Base-by-base conservation (phyloP, 2,329 filamentous ascomycete genomes). In the Trichoderma polysporum region DNA sequence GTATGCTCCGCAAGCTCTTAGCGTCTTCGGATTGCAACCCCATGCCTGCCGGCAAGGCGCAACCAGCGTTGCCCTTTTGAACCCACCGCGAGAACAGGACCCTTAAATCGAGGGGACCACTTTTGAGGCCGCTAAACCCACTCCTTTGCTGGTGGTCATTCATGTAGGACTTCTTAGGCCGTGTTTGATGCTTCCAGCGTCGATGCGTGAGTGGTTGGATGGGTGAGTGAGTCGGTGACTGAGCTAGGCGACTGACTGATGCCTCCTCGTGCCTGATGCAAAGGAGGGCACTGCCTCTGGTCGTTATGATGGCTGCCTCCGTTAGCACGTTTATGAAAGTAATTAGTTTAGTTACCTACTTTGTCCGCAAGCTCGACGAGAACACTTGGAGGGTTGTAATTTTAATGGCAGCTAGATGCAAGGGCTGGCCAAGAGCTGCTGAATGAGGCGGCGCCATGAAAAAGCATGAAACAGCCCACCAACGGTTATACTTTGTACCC, bases 71-170 rank as follows among this genome's bases (percentile, higher is more conserved):
- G 31, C 19, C 31, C 13, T 45, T 61, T 49, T 17, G 39, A 37
- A 29, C n/a, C 58, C 58, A 61, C 58, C n/a, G 45, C 29, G 13
- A 37, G 31, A 50, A 19, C 49, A 53, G 60, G 60, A 63, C 60
- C 60, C 60, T 63, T 53, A 54, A 61, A 61, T 50, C 41, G 58
- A n/a, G 31, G 57, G 41, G 37, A 57, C 54, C 54, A 57, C 54
- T 37, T 19, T 31, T 27, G 37, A 13, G 22, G 13, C 54, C 54
- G 54, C 54, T 41, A 45, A 35, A 41, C 17, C 60, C 49, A 63
- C 60, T 54, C 41, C 25, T 54, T 45, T 54, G 60, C 59, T 53
- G 59, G 35, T 62, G 59, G 59, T 62, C 60, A 63, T 63, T 54
- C 33, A 41, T 17, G 45, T 62, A 63, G 60, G 60, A 63, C 60